Percentiles rank a stretch among this genome's conserved stretches.
Evolutionary conservation across 2,329 filamentous ascomycete genomes (phyloP).

Genomic region (Aspergillus ochraceoroseus): DNA sequence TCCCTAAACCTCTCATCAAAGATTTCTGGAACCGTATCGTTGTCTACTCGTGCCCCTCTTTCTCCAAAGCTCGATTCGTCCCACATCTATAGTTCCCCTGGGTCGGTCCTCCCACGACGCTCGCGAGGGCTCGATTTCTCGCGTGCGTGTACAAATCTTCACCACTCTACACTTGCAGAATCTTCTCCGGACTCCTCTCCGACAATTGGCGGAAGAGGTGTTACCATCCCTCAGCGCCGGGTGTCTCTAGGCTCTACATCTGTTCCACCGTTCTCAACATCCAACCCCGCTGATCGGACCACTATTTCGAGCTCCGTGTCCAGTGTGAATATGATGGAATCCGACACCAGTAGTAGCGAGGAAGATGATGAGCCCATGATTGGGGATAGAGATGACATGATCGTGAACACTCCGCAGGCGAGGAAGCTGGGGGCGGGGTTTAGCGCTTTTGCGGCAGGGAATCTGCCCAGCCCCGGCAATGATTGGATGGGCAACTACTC

Average conservation of each 20-base stretch:
- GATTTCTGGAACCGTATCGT: constrained; percentile 46
- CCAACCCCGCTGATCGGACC: constrained; percentile 64
- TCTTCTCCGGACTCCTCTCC: constrained; percentile 88
- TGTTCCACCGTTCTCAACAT: constrained; percentile 64
- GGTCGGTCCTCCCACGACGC: constrained; percentile 79
- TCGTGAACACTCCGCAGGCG: constrained; percentile 72
- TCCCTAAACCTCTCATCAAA: constrained; percentile 64
- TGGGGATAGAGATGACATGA: constrained; percentile 68
- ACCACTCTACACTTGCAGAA: constrained; percentile 90
- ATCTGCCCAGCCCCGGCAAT: constrained; percentile 50
- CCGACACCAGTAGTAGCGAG: constrained; percentile 69
- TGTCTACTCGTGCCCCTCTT: constrained; percentile 60
- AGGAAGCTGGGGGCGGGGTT: constrained; percentile 50
- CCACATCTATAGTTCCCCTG: constrained; percentile 79
- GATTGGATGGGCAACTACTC: constrained; percentile 62
- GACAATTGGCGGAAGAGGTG: constrained; percentile 65
- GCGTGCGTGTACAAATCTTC: constrained; percentile 84
- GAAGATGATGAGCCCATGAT: constrained; percentile 59
- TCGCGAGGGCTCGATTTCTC: constrained; percentile 92
- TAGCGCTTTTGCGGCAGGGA: constrained; percentile 46
- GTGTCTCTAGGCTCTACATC: constrained; percentile 57
- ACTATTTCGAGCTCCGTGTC: constrained; percentile 75
- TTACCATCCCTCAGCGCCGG: constrained; percentile 56
- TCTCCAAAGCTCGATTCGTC: constrained; percentile 82
- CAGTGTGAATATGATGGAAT: constrained; percentile 72